Conservation (phyloP, 176 grass and related monocot species). For the Aegilops speltoides region DNA sequence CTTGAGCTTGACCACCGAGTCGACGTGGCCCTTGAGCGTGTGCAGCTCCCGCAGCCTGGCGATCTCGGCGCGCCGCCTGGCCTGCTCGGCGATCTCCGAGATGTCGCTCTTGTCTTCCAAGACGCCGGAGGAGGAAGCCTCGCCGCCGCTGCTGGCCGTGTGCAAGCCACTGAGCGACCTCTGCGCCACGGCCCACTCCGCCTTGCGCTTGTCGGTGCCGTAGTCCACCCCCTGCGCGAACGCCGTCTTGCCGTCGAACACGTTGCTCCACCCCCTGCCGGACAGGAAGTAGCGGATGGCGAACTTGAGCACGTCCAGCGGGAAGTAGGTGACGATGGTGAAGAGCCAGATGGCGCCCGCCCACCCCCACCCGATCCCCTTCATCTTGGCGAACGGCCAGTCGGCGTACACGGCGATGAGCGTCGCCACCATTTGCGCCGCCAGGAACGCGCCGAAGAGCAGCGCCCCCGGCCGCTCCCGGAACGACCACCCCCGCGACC, state of each 20-base stretch:
- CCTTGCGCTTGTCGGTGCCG: slow-evolving; percentile 68
- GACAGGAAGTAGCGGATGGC: slow-evolving; percentile 63
- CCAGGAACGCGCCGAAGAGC: slow-evolving; percentile 46
- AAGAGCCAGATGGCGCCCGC: slow-evolving; percentile 64
- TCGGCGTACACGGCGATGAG: slow-evolving; percentile 55
- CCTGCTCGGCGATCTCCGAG: slow-evolving; percentile 83
- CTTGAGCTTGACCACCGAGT: slow-evolving; percentile 60
- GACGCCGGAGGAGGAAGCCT: neutral
- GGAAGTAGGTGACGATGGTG: slow-evolving; percentile 65
- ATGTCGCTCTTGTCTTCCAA: slow-evolving; percentile 49
- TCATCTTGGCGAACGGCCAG: slow-evolving; percentile 55
- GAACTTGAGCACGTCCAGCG: slow-evolving; percentile 82
- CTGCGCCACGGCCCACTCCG: slow-evolving; percentile 76
- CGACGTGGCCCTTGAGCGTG: slow-evolving; percentile 63
- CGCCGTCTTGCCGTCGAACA: slow-evolving; percentile 68
- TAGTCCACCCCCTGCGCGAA: slow-evolving; percentile 67
- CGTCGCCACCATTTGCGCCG: slow-evolving; percentile 64
- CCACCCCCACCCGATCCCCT: slow-evolving; percentile 70
- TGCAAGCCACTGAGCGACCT: slow-evolving; percentile 61
- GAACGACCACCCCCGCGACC: slow-evolving; percentile 60
- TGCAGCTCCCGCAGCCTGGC: slow-evolving; percentile 58
- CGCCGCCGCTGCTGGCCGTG: neutral
- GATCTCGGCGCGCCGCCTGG: slow-evolving; percentile 74
- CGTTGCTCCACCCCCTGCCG: slow-evolving; percentile 68
- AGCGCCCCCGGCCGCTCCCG: slow-evolving; percentile 55